These are phyloP conservation scores for Phyllostachys edulis DNA, from an alignment of 176 grass and related monocot genomes.

Conservation along the genomic window DNA sequence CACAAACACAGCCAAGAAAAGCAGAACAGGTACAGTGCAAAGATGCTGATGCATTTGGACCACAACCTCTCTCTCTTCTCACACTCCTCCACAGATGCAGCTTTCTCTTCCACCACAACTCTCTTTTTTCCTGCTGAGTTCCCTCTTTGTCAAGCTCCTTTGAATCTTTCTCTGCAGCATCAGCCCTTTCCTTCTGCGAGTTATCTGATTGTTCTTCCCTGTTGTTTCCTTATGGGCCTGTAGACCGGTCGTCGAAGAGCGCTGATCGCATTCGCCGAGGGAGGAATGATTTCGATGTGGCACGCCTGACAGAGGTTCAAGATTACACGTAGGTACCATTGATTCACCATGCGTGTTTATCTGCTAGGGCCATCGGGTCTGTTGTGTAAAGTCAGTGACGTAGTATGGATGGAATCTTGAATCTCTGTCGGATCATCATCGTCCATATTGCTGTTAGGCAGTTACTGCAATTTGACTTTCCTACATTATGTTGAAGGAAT, in stretches of 20 bases:
- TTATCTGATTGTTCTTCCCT: slow-evolving; percentile 29
- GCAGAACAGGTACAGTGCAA: slow-evolving; percentile 59
- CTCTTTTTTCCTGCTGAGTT: slow-evolving; percentile 26
- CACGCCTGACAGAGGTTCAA: slow-evolving; percentile 74
- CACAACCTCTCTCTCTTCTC: not conserved
- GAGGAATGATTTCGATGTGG: slow-evolving; percentile 60
- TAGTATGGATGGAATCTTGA: not conserved
- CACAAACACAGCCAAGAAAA: slow-evolving; percentile 66
- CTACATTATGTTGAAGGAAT: slow-evolving; percentile 22
- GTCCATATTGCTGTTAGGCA: slow-evolving; percentile 16
- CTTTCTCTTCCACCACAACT: slow-evolving; percentile 37
- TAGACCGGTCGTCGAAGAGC: slow-evolving; percentile 23
- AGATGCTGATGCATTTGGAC: slow-evolving; percentile 17
- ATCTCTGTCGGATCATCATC: slow-evolving; percentile 13
- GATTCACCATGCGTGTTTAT: slow-evolving; percentile 31
- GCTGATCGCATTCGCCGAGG: slow-evolving; percentile 44
- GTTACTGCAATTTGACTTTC: not conserved
- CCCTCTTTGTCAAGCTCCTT: slow-evolving; percentile 41
- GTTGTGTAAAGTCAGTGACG: not conserved
- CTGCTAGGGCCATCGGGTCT: slow-evolving; percentile 9
- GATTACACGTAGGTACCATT: slow-evolving; percentile 68
- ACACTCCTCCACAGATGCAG: slow-evolving; percentile 20
- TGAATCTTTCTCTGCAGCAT: slow-evolving; percentile 39
- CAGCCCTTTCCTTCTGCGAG: slow-evolving; percentile 22
- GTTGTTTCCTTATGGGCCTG: slow-evolving; percentile 31